phyloP scores from a whole-genome alignment of 352 stramenopile genomes.

The Phytophthora sansomeana region DNA sequence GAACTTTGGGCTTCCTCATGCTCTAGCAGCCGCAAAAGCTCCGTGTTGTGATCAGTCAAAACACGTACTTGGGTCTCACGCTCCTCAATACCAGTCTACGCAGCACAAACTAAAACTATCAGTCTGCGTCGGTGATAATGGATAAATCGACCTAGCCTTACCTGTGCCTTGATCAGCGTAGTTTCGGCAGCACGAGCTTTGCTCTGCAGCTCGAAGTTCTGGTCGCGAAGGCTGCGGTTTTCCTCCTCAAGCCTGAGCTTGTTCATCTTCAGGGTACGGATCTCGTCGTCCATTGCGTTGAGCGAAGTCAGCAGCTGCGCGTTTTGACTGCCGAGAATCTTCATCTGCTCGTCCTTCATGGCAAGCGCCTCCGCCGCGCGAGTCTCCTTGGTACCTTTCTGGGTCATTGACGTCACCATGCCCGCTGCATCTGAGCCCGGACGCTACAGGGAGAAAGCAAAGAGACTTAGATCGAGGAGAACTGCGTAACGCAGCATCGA shows the following conservation, averaged over 20 bases:
- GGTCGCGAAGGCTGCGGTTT: slow-evolving; percentile 91
- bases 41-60: slow-evolving; percentile 96
- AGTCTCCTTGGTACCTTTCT: slow-evolving; percentile 87
- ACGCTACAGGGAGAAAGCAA: slow-evolving; percentile 15
- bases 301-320: slow-evolving; percentile 86
- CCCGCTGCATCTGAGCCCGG: slow-evolving; percentile 34
- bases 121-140: neutral
- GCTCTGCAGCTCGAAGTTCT: slow-evolving; percentile 94
- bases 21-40: slow-evolving; percentile 95
- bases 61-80: slow-evolving; percentile 94
- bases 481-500: slow-evolving; percentile 1
- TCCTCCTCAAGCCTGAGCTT: slow-evolving; percentile 90
- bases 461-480: neutral
- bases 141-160: slow-evolving; percentile 8
- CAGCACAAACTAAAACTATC: neutral
- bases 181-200: slow-evolving; percentile 90
- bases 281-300: slow-evolving; percentile 88
- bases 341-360: slow-evolving; percentile 97
- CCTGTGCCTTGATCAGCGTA: slow-evolving; percentile 79
- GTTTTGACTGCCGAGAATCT: slow-evolving; percentile 95
- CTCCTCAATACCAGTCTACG: slow-evolving; percentile 79
- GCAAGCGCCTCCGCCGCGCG: slow-evolving; percentile 91
- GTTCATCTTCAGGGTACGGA: slow-evolving; percentile 62
- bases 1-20: slow-evolving; percentile 92
- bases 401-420: slow-evolving; percentile 52